Conservation (phyloP, 2,329 filamentous ascomycete species). For the Neofusicoccum sp. region DNA sequence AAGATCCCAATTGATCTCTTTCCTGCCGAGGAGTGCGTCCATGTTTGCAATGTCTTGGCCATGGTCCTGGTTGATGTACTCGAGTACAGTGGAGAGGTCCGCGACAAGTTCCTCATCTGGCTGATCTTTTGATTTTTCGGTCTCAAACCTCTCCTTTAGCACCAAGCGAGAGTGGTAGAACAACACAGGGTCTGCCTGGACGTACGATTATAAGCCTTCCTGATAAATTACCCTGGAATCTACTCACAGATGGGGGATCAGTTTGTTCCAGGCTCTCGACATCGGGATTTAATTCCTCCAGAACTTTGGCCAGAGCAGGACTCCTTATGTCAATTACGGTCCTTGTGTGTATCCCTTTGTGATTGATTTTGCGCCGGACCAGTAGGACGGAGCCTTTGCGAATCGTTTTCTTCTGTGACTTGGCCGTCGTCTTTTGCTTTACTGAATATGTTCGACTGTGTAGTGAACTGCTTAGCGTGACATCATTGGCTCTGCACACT, state of each 20-base stretch:
- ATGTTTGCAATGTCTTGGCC: not conserved
- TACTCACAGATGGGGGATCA: not conserved
- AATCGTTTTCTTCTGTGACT: not conserved
- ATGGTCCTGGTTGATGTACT: not conserved
- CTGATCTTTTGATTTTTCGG: not conserved
- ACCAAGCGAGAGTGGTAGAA: not conserved
- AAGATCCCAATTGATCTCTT: constrained; percentile 9
- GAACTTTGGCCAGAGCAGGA: not conserved
- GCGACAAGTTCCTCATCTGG: not conserved
- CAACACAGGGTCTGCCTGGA: not conserved
- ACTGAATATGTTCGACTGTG: not conserved
- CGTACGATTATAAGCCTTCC: no score
- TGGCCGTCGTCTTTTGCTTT: not conserved
- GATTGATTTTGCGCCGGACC: not conserved
- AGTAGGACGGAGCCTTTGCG: not conserved
- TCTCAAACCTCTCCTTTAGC: not conserved
- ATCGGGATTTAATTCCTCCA: not conserved
- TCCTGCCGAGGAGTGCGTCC: not conserved
- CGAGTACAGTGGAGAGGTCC: not conserved
- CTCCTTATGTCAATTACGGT: not conserved
- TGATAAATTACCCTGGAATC: not conserved
- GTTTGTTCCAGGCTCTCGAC: not conserved
- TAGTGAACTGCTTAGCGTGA: not conserved
- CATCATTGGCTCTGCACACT: not conserved
- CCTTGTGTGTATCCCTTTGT: not conserved